Percentiles rank a stretch among this genome's conserved stretches.
phyloP scores from a whole-genome alignment of 2,329 filamentous ascomycete species.

The Canariomyces notabilis region DNA sequence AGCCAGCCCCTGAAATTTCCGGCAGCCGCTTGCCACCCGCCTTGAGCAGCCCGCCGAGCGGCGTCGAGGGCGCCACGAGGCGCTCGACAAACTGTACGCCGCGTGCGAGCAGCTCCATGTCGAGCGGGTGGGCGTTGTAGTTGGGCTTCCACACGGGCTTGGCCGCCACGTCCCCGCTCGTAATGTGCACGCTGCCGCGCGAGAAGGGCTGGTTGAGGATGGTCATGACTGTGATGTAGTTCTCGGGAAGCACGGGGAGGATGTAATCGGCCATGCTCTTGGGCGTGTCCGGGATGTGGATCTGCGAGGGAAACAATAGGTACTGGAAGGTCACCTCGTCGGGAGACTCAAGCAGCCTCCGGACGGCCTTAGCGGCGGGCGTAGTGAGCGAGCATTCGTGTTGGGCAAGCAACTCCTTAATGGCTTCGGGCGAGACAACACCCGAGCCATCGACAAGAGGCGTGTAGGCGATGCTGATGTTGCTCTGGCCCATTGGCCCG shows the following conservation, averaged over 20 bases:
- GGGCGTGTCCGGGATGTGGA: slow-evolving; percentile 22
- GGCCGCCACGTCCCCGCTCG: slow-evolving; percentile 35
- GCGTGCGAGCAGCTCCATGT: slow-evolving; percentile 47
- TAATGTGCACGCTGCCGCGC: slow-evolving; percentile 55
- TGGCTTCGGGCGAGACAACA: slow-evolving; percentile 23
- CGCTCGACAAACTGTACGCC: slow-evolving; percentile 39
- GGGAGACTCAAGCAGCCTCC: slow-evolving; percentile 26
- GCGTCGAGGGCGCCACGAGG: slow-evolving; percentile 32
- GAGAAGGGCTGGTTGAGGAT: slow-evolving; percentile 59
- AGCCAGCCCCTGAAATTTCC: slow-evolving; percentile 27
- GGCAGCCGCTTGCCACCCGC: slow-evolving; percentile 35
- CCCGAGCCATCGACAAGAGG: slow-evolving; percentile 30
- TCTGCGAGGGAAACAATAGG: slow-evolving; percentile 32
- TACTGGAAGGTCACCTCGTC: slow-evolving; percentile 33
- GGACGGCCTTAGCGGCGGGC: slow-evolving; percentile 21
- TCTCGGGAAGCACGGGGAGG: slow-evolving; percentile 33
- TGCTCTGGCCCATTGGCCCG: slow-evolving; percentile 36
- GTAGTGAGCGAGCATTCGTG: slow-evolving; percentile 20
- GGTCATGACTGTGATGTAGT: slow-evolving; percentile 52
- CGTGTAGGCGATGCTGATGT: slow-evolving; percentile 34
- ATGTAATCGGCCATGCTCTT: slow-evolving; percentile 28
- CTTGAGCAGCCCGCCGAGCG: slow-evolving; percentile 39
- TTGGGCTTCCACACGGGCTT: slow-evolving; percentile 49
- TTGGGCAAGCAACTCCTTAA: slow-evolving; percentile 25
- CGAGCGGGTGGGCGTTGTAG: slow-evolving; percentile 51